phyloP scores from a whole-genome alignment of 345 rosid species.

The Brassica napus region Da-Ae NC_063452.1:47090501-47091000 shows the following conservation, averaged over 20 bases:
- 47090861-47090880: background rate
- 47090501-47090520: background rate
- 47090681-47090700: background rate
- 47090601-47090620: slow-evolving; percentile 60
- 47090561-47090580: slow-evolving; percentile 81
- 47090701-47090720: too few relatives aligned
- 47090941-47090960: background rate
- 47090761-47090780: slow-evolving; percentile 93
- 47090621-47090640: slow-evolving; percentile 7
- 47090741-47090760: slow-evolving; percentile 43
- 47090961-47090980: background rate
- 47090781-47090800: slow-evolving; percentile 93
- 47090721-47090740: too few relatives aligned
- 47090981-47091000: slow-evolving; percentile 37
- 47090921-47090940: background rate
- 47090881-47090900: background rate
- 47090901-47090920: background rate
- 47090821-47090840: slow-evolving; percentile 75
- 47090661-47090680: background rate
- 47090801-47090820: slow-evolving; percentile 65
- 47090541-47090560: slow-evolving; percentile 98
- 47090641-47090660: slow-evolving; percentile 6
- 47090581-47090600: slow-evolving; percentile 82
- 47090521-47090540: background rate
- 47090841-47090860: slow-evolving; percentile 60